These are phyloP conservation scores for Myxozyma geophila DNA, from an alignment of 805 yeast genomes.

Conservation along the genomic window DNA sequence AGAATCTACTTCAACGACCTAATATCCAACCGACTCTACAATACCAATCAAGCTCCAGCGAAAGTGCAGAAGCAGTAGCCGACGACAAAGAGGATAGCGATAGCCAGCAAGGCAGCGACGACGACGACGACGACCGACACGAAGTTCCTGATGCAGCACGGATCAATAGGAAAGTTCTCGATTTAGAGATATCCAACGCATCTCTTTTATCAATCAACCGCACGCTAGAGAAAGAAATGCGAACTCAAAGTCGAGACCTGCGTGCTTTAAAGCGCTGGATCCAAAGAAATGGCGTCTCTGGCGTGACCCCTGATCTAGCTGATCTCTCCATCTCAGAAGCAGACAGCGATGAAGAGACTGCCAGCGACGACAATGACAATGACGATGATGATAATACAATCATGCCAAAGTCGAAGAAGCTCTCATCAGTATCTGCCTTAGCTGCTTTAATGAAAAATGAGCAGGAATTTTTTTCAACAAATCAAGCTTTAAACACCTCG, in stretches of 20 bases:
- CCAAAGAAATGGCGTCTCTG: constrained; percentile 6
- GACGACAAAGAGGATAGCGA: constrained; percentile 5
- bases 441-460: constrained; percentile 8
- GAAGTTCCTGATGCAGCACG: constrained; percentile 25
- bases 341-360: constrained; percentile 17
- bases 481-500: constrained; percentile 20
- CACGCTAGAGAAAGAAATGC: constrained; percentile 39
- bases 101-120: neutral
- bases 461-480: constrained; percentile 11
- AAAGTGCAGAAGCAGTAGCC: neutral
- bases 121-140: neutral
- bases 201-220: constrained; percentile 41
- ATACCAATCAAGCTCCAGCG: neutral
- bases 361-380: neutral
- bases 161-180: constrained; percentile 40
- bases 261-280: constrained; percentile 32
- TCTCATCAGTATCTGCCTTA: neutral
- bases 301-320: neutral
- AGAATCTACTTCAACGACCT: neutral
- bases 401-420: neutral
- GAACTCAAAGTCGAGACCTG: constrained; percentile 38
- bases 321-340: constrained; percentile 7
- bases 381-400: constrained; percentile 21
- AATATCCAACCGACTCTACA: neutral
- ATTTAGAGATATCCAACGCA: constrained; percentile 43